These are phyloP conservation scores for Paramecium pentaurelia DNA, from an alignment of 73 alveolate genomes.

Conservation along the genomic window DNA sequence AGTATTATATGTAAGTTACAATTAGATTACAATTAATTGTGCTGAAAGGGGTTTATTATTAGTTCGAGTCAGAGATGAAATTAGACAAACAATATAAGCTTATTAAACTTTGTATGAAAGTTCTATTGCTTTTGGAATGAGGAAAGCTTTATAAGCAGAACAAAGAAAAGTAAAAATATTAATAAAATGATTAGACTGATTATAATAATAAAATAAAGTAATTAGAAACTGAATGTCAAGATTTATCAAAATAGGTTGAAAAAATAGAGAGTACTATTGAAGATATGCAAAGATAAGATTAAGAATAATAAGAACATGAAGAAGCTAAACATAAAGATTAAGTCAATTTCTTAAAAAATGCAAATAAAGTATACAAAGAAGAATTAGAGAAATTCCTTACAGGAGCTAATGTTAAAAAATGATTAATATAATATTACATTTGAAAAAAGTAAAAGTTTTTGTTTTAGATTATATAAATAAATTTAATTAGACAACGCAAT, in stretches of 20 bases:
- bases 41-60: slow-evolving; percentile 98
- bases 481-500: neutral
- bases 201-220: slow-evolving; percentile 40
- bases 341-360: slow-evolving; percentile 51
- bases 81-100: slow-evolving; percentile 63
- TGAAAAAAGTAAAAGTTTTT: neutral
- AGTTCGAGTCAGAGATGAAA: slow-evolving; percentile 97
- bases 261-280: slow-evolving; percentile 43
- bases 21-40: slow-evolving; percentile 95
- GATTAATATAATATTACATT: neutral
- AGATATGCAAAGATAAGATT: slow-evolving; percentile 41
- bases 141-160: slow-evolving; percentile 60
- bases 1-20: neutral
- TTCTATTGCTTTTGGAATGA: slow-evolving; percentile 62
- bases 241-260: slow-evolving; percentile 44
- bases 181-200: neutral
- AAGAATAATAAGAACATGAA: slow-evolving; percentile 59
- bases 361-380: slow-evolving; percentile 55
- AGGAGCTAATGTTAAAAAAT: slow-evolving; percentile 29
- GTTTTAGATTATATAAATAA: neutral
- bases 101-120: slow-evolving; percentile 61
- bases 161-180: slow-evolving; percentile 29
- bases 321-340: slow-evolving; percentile 50
- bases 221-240: slow-evolving; percentile 57
- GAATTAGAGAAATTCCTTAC: slow-evolving; percentile 57